These are phyloP conservation scores for Elsinoe fawcettii DNA, from an alignment of 2,329 filamentous ascomycete species.

Conservation along the genomic window DNA sequence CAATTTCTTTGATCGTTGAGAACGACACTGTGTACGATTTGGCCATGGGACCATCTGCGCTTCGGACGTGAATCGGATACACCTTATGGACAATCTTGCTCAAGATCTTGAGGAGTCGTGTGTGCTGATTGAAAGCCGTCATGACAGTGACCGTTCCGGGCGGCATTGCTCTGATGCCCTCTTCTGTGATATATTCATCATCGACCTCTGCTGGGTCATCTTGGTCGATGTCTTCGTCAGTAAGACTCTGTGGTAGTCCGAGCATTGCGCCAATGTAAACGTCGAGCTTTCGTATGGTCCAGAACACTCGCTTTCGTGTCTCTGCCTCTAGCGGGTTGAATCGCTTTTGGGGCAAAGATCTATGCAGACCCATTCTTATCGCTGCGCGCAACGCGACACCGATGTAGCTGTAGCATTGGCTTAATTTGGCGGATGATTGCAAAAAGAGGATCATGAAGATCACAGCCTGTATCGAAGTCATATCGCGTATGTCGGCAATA, in stretches of 20 bases:
- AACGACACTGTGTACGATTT: constrained; percentile 57
- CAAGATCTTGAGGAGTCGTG: constrained; percentile 49
- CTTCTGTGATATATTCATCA: constrained; percentile 44
- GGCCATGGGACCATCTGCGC: constrained; percentile 34
- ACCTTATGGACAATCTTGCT: constrained; percentile 57
- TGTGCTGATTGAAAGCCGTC: constrained; percentile 54
- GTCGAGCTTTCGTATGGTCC: constrained; percentile 45
- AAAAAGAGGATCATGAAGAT: constrained; percentile 48
- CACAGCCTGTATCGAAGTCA: constrained; percentile 44
- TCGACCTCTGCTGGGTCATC: constrained; percentile 41
- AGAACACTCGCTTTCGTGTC: constrained; percentile 44
- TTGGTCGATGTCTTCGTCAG: constrained; percentile 44
- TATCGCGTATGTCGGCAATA: constrained; percentile 46
- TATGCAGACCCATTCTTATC: constrained; percentile 44
- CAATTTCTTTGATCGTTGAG: constrained; percentile 56
- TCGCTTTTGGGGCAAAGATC: constrained; percentile 26
- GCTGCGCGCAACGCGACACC: constrained; percentile 45
- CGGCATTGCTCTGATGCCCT: constrained; percentile 47
- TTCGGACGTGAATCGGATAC: constrained; percentile 52
- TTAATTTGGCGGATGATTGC: constrained; percentile 45
- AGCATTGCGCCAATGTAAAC: constrained; percentile 46
- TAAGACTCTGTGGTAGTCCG: constrained; percentile 41
- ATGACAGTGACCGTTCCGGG: constrained; percentile 49
- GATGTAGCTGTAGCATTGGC: constrained; percentile 46
- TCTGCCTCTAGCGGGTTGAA: constrained; percentile 44